phyloP scores from a whole-genome alignment of 2,329 filamentous ascomycete genomes.

The Verticillium isaacii region DNA sequence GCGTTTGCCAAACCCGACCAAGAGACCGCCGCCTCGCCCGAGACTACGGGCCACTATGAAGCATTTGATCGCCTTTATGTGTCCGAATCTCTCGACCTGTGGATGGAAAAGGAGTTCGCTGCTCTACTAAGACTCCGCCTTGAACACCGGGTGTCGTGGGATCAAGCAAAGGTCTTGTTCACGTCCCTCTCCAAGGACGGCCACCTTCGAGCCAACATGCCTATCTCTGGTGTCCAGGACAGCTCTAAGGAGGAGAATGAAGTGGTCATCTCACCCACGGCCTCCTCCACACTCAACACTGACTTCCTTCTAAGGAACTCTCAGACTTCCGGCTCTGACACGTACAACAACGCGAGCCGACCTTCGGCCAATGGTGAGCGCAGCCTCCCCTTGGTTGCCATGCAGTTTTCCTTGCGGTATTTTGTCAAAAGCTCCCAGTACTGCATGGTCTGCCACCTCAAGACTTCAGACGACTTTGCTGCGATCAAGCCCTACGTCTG shows the following conservation, averaged over 20 bases:
- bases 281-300: constrained; percentile 10
- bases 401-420: constrained; percentile 74
- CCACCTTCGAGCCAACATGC: background rate
- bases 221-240: no score
- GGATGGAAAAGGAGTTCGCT: constrained; percentile 63
- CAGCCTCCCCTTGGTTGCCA: constrained; percentile 53
- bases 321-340: background rate
- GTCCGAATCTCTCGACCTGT: constrained; percentile 63
- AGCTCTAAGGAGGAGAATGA: background rate
- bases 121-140: constrained; percentile 53
- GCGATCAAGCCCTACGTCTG: constrained; percentile 79
- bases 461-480: constrained; percentile 57
- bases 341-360: constrained; percentile 6
- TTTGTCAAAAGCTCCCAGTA: constrained; percentile 80
- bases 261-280: background rate
- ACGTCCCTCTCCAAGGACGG: background rate
- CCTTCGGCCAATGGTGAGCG: constrained; percentile 18
- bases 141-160: constrained; percentile 6
- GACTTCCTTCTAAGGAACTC: constrained; percentile 25
- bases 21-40: background rate
- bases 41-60: background rate
- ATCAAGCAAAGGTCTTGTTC: background rate
- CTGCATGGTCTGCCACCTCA: constrained; percentile 76
- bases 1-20: constrained; percentile 34
- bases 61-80: constrained; percentile 60